Conservation (phyloP, 169 alveolate species). For the Cryptosporidium ryanae region DNA sequence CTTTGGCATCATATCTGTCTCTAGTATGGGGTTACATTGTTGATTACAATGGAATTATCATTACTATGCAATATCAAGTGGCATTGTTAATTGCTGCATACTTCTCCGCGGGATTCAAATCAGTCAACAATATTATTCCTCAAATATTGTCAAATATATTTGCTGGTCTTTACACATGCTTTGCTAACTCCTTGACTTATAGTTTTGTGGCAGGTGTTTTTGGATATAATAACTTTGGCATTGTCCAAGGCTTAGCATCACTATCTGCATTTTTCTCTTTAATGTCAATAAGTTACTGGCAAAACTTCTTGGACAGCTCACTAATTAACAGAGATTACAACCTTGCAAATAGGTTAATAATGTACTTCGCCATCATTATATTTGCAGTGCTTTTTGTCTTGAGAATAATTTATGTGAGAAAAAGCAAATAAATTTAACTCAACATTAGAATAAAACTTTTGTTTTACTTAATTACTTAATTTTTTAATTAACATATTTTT, state of each 20-base stretch:
- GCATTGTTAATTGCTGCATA: constrained; percentile 29
- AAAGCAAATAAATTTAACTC: neutral
- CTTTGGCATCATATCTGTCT: constrained; percentile 54
- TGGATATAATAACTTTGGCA: constrained; percentile 56
- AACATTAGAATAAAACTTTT: no score
- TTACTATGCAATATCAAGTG: constrained; percentile 57
- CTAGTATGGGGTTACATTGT: constrained; percentile 71
- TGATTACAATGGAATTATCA: constrained; percentile 54
- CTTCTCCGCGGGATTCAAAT: constrained; percentile 55
- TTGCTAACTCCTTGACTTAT: constrained; percentile 56
- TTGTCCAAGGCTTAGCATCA: constrained; percentile 67
- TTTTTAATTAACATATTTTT: neutral
- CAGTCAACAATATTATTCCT: constrained; percentile 57
- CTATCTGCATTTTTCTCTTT: constrained; percentile 51
- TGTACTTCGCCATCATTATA: constrained; percentile 11
- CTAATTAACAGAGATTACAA: constrained; percentile 26
- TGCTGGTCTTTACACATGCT: constrained; percentile 72
- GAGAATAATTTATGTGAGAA: constrained; percentile 20
- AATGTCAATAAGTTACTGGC: constrained; percentile 46
- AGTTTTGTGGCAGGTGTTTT: constrained; percentile 71
- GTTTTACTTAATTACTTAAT: no score
- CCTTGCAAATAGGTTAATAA: constrained; percentile 24
- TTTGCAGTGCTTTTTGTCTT: neutral
- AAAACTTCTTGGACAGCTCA: constrained; percentile 6
- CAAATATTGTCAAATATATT: constrained; percentile 55